These are phyloP conservation scores for Aspergillus eucalypticola DNA, from an alignment of 2,329 filamentous ascomycete genomes.

Conservation along the genomic window DNA sequence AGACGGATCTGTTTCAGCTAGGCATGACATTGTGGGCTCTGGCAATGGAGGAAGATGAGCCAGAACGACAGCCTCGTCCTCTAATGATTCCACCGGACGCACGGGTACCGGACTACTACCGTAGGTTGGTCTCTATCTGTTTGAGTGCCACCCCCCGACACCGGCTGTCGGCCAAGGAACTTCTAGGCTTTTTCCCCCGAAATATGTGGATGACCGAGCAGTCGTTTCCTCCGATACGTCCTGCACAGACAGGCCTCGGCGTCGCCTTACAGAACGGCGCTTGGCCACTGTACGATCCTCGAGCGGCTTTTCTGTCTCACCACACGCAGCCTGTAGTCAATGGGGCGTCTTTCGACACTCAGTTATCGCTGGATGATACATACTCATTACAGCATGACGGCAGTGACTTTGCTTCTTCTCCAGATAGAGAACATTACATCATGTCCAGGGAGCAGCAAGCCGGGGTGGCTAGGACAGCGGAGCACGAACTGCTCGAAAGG, in stretches of 20 bases:
- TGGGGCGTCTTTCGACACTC: slow-evolving; percentile 5
- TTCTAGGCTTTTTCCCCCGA: slow-evolving; percentile 68
- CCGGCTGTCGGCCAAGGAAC: slow-evolving; percentile 69
- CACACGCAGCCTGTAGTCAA: slow-evolving; percentile 13
- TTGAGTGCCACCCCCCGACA: slow-evolving; percentile 71
- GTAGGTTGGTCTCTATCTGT: slow-evolving; percentile 72
- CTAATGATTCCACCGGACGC: slow-evolving; percentile 58
- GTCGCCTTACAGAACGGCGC: slow-evolving; percentile 23
- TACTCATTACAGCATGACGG: not conserved
- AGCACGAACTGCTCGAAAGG: not conserved
- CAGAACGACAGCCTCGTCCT: slow-evolving; percentile 74
- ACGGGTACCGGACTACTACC: slow-evolving; percentile 74
- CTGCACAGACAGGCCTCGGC: slow-evolving; percentile 18
- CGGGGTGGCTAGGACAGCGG: not conserved
- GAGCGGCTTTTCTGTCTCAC: slow-evolving; percentile 18
- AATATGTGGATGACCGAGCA: slow-evolving; percentile 20
- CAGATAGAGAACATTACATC: not conserved
- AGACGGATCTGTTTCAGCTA: slow-evolving; percentile 92
- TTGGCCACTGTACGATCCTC: slow-evolving; percentile 22
- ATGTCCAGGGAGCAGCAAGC: not conserved
- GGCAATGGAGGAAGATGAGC: slow-evolving; percentile 84
- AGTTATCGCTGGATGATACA: not conserved
- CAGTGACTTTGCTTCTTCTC: not conserved
- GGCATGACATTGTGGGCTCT: slow-evolving; percentile 97
- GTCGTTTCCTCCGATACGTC: slow-evolving; percentile 16